Percentiles rank a stretch among this genome's conserved stretches.
phyloP scores from a whole-genome alignment of 805 yeast species.

The Saccharomycopsis sp. region DNA sequence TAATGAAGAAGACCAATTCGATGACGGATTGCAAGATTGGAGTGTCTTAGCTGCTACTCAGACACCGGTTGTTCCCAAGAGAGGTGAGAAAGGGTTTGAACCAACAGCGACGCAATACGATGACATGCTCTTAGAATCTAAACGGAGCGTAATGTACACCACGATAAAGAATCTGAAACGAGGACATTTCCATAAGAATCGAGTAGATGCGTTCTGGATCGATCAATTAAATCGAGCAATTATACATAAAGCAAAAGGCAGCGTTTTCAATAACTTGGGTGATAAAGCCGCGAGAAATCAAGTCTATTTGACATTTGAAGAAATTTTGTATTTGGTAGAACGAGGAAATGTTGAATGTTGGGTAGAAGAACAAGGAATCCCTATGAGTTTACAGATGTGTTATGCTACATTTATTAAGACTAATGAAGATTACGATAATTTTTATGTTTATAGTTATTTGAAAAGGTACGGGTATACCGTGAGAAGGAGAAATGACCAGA shows the following conservation, averaged over 20 bases:
- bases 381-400: slow-evolving; percentile 47
- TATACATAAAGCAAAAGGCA: slow-evolving; percentile 45
- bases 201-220: slow-evolving; percentile 40
- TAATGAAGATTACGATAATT: slow-evolving; percentile 35
- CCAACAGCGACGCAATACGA: slow-evolving; percentile 17
- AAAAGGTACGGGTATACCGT: slow-evolving; percentile 65
- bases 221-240: slow-evolving; percentile 26
- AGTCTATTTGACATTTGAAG: slow-evolving; percentile 48
- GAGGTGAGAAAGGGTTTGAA: slow-evolving; percentile 21
- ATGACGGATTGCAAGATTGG: slow-evolving; percentile 17
- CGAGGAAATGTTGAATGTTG: slow-evolving; percentile 45
- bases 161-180: slow-evolving; percentile 10
- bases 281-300: slow-evolving; percentile 31
- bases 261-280: slow-evolving; percentile 58
- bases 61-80: slow-evolving; percentile 15
- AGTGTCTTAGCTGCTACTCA: slow-evolving; percentile 3
- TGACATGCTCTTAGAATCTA: slow-evolving; percentile 11
- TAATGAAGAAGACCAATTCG: slow-evolving; percentile 12
- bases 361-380: slow-evolving; percentile 24
- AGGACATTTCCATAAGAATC: slow-evolving; percentile 30
- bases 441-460: slow-evolving; percentile 53
- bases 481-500: slow-evolving; percentile 24
- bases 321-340: slow-evolving; percentile 58
- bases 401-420: slow-evolving; percentile 38
- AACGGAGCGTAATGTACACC: slow-evolving; percentile 17